These are phyloP conservation scores for Wickerhamiella sorbophila DNA, from an alignment of 805 yeast species.

Conservation along the genomic window DNA sequence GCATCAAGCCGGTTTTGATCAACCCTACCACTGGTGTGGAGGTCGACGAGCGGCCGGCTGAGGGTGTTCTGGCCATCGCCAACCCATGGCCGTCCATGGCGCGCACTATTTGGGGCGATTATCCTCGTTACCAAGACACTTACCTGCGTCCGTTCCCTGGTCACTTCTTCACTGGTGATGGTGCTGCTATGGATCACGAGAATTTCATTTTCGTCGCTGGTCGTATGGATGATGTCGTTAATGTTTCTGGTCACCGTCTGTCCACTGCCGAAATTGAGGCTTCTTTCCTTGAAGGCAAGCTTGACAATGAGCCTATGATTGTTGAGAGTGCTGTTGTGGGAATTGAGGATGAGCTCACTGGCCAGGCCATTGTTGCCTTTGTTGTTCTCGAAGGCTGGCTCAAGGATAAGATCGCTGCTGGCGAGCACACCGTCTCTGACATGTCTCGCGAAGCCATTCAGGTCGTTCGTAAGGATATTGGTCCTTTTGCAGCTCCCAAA, in stretches of 20 bases:
- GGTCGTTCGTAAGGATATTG: constrained; percentile 84
- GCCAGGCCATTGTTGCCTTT: constrained; percentile 94
- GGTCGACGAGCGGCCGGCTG: constrained; percentile 75
- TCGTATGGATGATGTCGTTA: constrained; percentile 96
- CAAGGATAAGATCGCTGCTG: constrained; percentile 35
- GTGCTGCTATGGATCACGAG: constrained; percentile 93
- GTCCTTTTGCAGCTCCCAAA: constrained; percentile 92
- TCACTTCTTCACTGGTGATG: constrained; percentile 93
- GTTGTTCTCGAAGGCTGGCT: constrained; percentile 43
- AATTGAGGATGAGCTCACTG: constrained; percentile 85
- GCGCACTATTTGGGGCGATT: constrained; percentile 84
- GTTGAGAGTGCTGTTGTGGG: constrained; percentile 97
- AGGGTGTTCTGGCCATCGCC: constrained; percentile 87
- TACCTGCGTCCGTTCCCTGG: constrained; percentile 89
- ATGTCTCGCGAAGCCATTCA: constrained; percentile 58
- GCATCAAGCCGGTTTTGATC: constrained; percentile 77
- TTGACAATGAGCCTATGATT: constrained; percentile 63
- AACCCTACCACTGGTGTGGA: constrained; percentile 89
- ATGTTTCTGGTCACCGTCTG: constrained; percentile 92
- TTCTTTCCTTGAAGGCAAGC: constrained; percentile 32
- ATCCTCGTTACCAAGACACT: constrained; percentile 74
- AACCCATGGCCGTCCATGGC: constrained; percentile 98
- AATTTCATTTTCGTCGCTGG: constrained; percentile 98
- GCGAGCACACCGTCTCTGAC: constrained; percentile 25
- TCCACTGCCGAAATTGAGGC: constrained; percentile 98